phyloP scores from a whole-genome alignment of 108 stramenopile genomes.

The Mayamaea pseudoterrestris region DNA sequence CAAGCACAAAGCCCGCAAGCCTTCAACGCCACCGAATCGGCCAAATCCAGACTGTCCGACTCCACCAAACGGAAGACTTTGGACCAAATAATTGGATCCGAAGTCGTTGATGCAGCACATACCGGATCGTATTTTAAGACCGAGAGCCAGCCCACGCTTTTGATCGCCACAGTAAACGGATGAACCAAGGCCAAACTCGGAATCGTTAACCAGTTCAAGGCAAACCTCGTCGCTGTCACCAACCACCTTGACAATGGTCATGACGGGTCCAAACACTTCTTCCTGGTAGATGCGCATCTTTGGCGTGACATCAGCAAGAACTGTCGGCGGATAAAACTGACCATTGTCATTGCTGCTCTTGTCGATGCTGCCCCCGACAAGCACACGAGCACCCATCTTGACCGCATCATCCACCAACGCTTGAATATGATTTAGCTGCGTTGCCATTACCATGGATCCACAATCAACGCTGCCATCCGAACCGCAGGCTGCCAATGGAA shows the following conservation, averaged over 20 bases:
- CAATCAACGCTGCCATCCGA: constrained; percentile 67
- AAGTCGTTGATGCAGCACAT: constrained; percentile 98
- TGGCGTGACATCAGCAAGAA: constrained; percentile 70
- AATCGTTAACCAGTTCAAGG: constrained; percentile 75
- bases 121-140: constrained; percentile 77
- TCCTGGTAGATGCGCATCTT: constrained; percentile 92
- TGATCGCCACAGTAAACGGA: constrained; percentile 75
- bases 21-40: constrained; percentile 97
- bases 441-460: constrained; percentile 88
- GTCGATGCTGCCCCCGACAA: constrained; percentile 84
- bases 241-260: constrained; percentile 88
- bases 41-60: constrained; percentile 95
- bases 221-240: constrained; percentile 75
- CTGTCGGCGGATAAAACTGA: constrained; percentile 93
- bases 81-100: constrained; percentile 91
- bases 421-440: constrained; percentile 74
- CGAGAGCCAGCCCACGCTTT: constrained; percentile 68
- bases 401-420: constrained; percentile 94
- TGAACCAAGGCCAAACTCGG: constrained; percentile 88
- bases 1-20: constrained; percentile 90
- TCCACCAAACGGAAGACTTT: constrained; percentile 96
- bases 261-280: constrained; percentile 98
- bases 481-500: constrained; percentile 42
- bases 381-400: constrained; percentile 83
- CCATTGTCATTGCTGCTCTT: constrained; percentile 46